These are phyloP conservation scores for Rhizopus microsporus DNA, from an alignment of 371 early-diverging fungal species.

Conservation along the genomic window DNA sequence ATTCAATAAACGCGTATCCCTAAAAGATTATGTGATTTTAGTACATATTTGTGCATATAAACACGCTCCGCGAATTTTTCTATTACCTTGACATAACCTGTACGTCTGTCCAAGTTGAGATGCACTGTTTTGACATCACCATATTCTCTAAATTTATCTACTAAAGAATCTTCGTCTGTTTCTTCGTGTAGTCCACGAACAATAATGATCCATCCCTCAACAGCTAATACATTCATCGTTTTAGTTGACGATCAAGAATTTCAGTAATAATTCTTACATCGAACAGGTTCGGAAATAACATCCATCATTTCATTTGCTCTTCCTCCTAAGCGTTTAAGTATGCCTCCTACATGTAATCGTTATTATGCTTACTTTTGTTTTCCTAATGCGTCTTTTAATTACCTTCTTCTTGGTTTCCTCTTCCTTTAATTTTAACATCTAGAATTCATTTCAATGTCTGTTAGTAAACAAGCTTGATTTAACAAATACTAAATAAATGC, in stretches of 20 bases:
- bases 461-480: neutral
- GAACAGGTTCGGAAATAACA: constrained; percentile 51
- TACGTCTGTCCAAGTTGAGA: constrained; percentile 90
- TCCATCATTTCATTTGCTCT: constrained; percentile 20
- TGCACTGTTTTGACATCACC: constrained; percentile 89
- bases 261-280: constrained; percentile 52
- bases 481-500: neutral
- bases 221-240: constrained; percentile 44
- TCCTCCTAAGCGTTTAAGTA: constrained; percentile 16
- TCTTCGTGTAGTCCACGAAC: constrained; percentile 94
- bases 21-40: constrained; percentile 25
- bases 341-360: neutral
- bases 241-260: neutral
- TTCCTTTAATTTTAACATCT: constrained; percentile 18
- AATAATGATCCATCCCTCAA: constrained; percentile 95
- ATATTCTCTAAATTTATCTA: constrained; percentile 86
- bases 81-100: constrained; percentile 92
- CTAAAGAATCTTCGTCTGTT: constrained; percentile 89
- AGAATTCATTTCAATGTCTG: constrained; percentile 6
- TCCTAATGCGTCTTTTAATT: neutral
- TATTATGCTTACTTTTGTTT: neutral
- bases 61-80: neutral
- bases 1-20: constrained; percentile 96
- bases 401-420: constrained; percentile 6
- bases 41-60: neutral